Percentiles rank a stretch among this genome's conserved stretches.
Evolutionary conservation across 1,284 basidiomycete species (phyloP).

Genomic region (Trichosporon faecale): DNA sequence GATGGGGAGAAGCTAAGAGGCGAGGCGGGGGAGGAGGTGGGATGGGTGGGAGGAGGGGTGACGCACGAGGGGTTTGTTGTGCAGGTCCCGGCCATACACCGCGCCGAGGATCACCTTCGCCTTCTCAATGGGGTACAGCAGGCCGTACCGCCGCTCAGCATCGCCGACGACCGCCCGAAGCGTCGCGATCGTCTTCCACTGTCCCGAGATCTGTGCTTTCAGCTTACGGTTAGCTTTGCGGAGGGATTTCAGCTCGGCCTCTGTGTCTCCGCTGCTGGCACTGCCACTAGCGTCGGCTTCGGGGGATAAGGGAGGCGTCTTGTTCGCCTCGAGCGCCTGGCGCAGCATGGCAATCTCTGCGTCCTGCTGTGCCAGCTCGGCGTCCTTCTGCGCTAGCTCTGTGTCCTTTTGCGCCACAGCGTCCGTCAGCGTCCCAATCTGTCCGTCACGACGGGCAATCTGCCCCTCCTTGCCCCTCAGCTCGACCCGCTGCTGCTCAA

Average conservation of each 20-base stretch:
- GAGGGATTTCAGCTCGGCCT: no score
- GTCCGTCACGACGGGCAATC: background rate
- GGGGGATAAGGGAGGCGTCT: no score
- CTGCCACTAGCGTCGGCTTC: background rate
- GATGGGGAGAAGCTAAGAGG: no score
- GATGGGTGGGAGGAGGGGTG: background rate
- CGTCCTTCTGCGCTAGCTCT: background rate
- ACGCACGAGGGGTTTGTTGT: background rate
- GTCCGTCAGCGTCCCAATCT: background rate
- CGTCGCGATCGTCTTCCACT: background rate
- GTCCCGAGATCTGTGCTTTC: background rate
- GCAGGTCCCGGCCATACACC: background rate
- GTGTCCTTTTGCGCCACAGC: background rate
- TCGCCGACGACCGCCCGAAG: background rate
- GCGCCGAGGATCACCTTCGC: background rate
- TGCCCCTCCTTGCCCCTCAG: background rate
- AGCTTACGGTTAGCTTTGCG: background rate
- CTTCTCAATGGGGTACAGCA: background rate
- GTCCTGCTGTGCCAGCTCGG: background rate
- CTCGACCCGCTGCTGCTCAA: background rate
- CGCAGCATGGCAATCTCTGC: no score
- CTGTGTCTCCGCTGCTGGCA: no score
- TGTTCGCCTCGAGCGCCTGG: no score
- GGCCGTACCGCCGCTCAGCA: background rate
- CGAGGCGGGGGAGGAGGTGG: no score